phyloP scores from a whole-genome alignment of 306 rosid species.

The Herpetospermum pedunculosum region DNA sequence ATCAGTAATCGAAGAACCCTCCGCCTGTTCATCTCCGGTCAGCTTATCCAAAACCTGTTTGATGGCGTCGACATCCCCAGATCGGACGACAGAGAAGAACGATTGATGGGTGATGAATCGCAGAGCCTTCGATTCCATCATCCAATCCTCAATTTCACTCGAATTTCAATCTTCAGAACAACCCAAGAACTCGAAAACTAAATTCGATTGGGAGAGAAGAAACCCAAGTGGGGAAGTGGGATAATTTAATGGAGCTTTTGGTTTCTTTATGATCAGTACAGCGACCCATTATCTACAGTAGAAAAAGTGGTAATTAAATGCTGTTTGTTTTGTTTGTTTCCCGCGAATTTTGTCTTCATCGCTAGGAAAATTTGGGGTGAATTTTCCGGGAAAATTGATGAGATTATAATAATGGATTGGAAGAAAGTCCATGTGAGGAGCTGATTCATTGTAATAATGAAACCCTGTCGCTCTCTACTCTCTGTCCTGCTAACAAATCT shows the following conservation, averaged over 20 bases:
- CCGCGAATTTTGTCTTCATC: background rate
- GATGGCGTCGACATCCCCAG: slow-evolving; percentile 57
- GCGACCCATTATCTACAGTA: slow-evolving; percentile 4
- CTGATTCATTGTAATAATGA: background rate
- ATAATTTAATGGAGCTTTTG: background rate
- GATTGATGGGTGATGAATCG: slow-evolving; percentile 62
- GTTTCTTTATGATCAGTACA: background rate
- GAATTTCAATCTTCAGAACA: background rate
- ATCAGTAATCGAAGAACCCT: slow-evolving; percentile 38
- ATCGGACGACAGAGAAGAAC: slow-evolving; percentile 65
- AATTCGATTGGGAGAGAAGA: background rate
- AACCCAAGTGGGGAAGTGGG: background rate
- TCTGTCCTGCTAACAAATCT: background rate
- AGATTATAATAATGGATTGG: background rate
- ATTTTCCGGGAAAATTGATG: background rate
- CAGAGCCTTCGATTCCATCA: slow-evolving; percentile 60
- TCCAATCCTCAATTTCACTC: background rate
- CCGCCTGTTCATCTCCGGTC: slow-evolving; percentile 31
- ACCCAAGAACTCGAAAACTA: background rate
- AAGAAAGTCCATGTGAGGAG: background rate
- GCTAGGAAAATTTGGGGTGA: background rate
- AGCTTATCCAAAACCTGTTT: slow-evolving; percentile 36
- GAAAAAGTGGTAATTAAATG: background rate
- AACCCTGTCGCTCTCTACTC: background rate
- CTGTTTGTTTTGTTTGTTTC: background rate